Conservation (phyloP, 805 yeast genomes). For the Limtongia smithiae region DNA sequence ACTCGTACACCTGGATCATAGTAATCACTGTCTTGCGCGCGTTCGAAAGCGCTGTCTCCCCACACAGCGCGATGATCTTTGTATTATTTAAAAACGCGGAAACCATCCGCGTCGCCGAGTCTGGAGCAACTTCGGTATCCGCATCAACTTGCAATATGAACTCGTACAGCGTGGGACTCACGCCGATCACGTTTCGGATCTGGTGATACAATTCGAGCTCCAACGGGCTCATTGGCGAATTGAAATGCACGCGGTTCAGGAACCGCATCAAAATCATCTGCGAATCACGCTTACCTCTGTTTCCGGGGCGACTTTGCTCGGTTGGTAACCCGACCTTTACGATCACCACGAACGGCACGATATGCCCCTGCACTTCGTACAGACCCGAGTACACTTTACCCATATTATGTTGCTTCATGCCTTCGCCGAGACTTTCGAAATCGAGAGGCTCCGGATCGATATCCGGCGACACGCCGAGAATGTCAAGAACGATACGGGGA, state of each 20-base stretch:
- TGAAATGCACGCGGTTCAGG: constrained; percentile 57
- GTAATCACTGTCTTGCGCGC: constrained; percentile 53
- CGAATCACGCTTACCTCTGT: constrained; percentile 64
- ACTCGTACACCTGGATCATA: constrained; percentile 60
- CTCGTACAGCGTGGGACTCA: constrained; percentile 56
- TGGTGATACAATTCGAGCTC: constrained; percentile 54
- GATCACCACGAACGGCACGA: constrained; percentile 53
- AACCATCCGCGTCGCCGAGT: constrained; percentile 52
- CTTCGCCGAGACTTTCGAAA: constrained; percentile 59
- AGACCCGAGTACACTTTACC: constrained; percentile 60
- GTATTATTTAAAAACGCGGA: constrained; percentile 57
- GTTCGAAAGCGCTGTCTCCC: constrained; percentile 57
- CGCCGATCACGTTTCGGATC: constrained; percentile 56
- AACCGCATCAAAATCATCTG: constrained; percentile 59
- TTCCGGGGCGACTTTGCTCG: constrained; percentile 57
- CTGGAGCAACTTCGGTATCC: constrained; percentile 54
- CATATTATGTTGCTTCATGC: constrained; percentile 59
- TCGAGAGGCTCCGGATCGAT: constrained; percentile 53
- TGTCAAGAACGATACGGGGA: constrained; percentile 54
- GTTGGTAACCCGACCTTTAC: constrained; percentile 62
- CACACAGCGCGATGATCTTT: constrained; percentile 56
- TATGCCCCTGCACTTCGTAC: constrained; percentile 54
- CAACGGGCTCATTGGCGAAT: constrained; percentile 56
- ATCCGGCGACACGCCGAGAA: constrained; percentile 51
- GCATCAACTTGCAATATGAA: constrained; percentile 58